Conservation (phyloP, 805 yeast genomes). For the Hanseniaspora osmophila region DNA sequence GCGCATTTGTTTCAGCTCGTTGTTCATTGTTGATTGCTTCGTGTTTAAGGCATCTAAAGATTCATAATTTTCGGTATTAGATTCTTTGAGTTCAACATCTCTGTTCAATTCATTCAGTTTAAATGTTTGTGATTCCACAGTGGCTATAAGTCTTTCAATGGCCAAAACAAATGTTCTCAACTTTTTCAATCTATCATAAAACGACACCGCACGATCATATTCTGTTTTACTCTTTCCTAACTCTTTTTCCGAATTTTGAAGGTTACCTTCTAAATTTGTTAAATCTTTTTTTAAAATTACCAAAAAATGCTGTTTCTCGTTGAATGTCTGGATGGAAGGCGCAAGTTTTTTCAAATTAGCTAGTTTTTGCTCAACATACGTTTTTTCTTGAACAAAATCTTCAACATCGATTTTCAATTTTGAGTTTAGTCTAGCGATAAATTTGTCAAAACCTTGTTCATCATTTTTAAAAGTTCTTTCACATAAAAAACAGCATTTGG, state of each 20-base stretch:
- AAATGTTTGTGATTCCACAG: slow-evolving; percentile 10
- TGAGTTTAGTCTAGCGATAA: slow-evolving; percentile 2
- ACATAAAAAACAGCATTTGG: slow-evolving; percentile 59
- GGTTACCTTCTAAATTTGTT: too few relatives aligned
- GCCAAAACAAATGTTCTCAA: slow-evolving; percentile 20
- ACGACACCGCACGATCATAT: background rate
- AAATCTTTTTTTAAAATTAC: background rate
- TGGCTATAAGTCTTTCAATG: slow-evolving; percentile 15
- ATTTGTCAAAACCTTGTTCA: background rate
- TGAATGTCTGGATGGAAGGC: slow-evolving; percentile 8
- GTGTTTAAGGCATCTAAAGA: slow-evolving; percentile 17
- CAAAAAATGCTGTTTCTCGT: background rate
- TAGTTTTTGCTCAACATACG: slow-evolving; percentile 18
- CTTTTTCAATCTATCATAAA: background rate
- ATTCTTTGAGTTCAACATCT: slow-evolving; percentile 14
- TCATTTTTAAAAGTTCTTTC: slow-evolving; percentile 36
- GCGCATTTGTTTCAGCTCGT: slow-evolving; percentile 12
- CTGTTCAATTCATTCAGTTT: slow-evolving; percentile 14
- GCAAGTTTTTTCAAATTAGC: slow-evolving; percentile 9
- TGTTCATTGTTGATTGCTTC: slow-evolving; percentile 12
- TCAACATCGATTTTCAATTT: slow-evolving; percentile 5
- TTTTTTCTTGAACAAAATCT: slow-evolving; percentile 12
- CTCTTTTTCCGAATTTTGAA: background rate
- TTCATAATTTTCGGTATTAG: slow-evolving; percentile 11
- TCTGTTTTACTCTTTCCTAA: background rate